phyloP scores from a whole-genome alignment of 305 asterid species.

The Lippia alba region DNA sequence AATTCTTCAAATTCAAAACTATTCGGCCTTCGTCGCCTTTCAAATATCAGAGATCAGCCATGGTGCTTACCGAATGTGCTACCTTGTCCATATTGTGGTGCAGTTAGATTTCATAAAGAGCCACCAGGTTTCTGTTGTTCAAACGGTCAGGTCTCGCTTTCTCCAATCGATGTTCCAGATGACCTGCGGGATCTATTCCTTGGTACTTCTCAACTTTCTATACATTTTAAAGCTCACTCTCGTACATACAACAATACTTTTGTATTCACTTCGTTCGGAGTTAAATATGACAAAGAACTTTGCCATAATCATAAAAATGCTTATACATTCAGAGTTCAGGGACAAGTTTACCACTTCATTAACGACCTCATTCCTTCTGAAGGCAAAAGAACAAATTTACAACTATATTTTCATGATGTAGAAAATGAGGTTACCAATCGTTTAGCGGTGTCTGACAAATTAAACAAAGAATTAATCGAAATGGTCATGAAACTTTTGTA shows the following conservation, averaged over 20 bases:
- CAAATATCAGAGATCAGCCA: too few species aligned
- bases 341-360: background rate
- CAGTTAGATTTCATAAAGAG: background rate
- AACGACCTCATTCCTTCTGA: background rate
- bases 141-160: background rate
- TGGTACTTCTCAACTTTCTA: background rate
- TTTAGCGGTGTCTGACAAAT: background rate
- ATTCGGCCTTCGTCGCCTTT: background rate
- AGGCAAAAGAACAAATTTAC: background rate
- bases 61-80: background rate
- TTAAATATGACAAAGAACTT: background rate
- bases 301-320: background rate
- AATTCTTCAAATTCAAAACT: background rate
- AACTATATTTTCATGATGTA: background rate
- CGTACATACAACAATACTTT: background rate
- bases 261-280: background rate
- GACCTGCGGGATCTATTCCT: too few species aligned
- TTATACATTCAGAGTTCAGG: background rate
- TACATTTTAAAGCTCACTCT: background rate
- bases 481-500: background rate
- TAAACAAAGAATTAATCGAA: too few species aligned
- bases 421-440: background rate
- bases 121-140: background rate
- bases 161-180: background rate
- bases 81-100: background rate